A percentile compares a stretch with the other conserved stretches of the same genome.
These are phyloP conservation scores for Orychophragmus violaceus DNA, from an alignment of 345 rosid species.

Conservation along the genomic window DNA sequence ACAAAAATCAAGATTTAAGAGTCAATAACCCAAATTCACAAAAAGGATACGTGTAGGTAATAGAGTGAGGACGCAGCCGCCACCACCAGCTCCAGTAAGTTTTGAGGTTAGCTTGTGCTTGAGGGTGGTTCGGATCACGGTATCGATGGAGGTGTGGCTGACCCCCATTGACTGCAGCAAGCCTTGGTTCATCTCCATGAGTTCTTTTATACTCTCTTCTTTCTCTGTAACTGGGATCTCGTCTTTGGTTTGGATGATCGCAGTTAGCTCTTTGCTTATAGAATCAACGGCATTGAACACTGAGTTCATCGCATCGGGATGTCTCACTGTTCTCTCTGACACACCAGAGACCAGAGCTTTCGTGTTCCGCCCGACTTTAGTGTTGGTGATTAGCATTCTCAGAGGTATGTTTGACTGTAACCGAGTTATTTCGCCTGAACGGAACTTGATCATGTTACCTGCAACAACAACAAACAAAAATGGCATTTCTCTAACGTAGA, in stretches of 20 bases:
- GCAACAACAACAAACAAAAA: constrained; percentile 20
- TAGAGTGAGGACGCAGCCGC: constrained; percentile 84
- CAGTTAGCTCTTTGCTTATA: constrained; percentile 61
- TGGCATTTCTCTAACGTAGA: neutral
- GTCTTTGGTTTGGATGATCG: constrained; percentile 50
- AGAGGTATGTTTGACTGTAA: constrained; percentile 55
- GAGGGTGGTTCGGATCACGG: constrained; percentile 63
- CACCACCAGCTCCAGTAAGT: constrained; percentile 96
- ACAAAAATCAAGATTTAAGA: constrained; percentile 4
- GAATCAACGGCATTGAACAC: constrained; percentile 74
- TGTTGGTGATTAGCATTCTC: constrained; percentile 86
- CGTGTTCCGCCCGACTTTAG: constrained; percentile 81
- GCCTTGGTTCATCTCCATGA: constrained; percentile 96
- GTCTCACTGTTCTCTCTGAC: constrained; percentile 63
- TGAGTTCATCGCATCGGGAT: constrained; percentile 61
- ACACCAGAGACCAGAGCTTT: constrained; percentile 90
- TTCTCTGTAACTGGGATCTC: constrained; percentile 42
- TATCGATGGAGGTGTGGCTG: constrained; percentile 76
- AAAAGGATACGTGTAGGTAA: constrained; percentile 76
- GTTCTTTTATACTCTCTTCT: constrained; percentile 68
- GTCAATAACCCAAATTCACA: neutral
- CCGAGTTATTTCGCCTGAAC: constrained; percentile 56
- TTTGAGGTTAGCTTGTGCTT: constrained; percentile 82
- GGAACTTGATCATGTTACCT: constrained; percentile 91
- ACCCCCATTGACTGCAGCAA: constrained; percentile 88